Conservation (phyloP, 495 filamentous ascomycete species). For the Podospora comata region DNA sequence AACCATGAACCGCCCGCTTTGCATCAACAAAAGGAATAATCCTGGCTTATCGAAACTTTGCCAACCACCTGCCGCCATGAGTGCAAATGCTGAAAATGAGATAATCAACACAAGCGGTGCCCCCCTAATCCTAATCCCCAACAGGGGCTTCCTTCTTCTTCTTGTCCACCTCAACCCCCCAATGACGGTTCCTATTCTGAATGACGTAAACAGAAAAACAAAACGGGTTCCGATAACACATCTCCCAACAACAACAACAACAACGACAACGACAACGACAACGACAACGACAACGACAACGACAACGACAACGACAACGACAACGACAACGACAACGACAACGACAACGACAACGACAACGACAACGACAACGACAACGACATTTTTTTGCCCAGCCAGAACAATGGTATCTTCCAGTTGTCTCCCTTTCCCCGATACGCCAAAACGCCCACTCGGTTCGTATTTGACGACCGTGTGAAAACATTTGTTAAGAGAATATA, state of each 20-base stretch:
- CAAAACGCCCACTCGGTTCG: conserved; percentile 33
- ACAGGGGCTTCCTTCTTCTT: background rate
- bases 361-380: too few species aligned
- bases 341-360: too few species aligned
- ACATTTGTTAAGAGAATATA: conserved; percentile 4
- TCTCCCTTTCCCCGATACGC: conserved; percentile 19
- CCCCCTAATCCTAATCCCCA: background rate
- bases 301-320: too few species aligned
- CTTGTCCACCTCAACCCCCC: background rate
- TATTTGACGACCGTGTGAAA: conserved; percentile 24
- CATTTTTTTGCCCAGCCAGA: conserved; percentile 9
- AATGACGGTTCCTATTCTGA: background rate
- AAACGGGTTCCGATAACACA: background rate
- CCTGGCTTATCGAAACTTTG: background rate
- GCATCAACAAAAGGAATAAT: background rate
- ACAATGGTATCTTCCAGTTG: conserved; percentile 32
- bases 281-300: too few species aligned
- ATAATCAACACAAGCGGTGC: background rate
- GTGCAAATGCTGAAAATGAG: background rate
- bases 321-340: background rate
- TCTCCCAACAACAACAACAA: background rate
- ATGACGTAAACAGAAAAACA: background rate
- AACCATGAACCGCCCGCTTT: background rate
- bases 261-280: too few species aligned
- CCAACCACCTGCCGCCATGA: background rate